A percentile compares a stretch with the other conserved stretches of the same genome.
phyloP scores from a whole-genome alignment of 768 basidiomycete species.

The Lentinula sp. region DNA sequence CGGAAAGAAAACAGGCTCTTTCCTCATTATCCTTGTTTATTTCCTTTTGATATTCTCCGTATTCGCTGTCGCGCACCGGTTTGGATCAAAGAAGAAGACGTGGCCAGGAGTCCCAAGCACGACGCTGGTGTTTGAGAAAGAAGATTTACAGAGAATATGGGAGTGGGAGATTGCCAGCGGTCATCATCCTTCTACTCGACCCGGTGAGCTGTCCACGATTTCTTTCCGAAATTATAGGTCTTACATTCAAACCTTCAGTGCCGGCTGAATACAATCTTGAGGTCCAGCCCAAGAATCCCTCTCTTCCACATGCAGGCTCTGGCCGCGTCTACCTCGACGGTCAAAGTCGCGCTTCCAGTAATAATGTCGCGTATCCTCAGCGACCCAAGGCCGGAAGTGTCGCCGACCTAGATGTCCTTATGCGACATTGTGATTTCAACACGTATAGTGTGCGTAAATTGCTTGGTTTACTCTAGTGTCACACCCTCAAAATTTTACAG shows the following conservation, averaged over 20 bases:
- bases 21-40: constrained; percentile 46
- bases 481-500: constrained; percentile 29
- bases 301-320: constrained; percentile 38
- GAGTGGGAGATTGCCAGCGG: constrained; percentile 89
- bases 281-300: constrained; percentile 3
- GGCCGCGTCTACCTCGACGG: constrained; percentile 75
- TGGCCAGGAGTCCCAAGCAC: constrained; percentile 29
- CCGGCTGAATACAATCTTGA: background rate
- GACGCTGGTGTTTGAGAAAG: constrained; percentile 63
- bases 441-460: constrained; percentile 53
- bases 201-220: constrained; percentile 42
- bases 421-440: constrained; percentile 94
- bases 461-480: background rate
- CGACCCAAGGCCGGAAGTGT: constrained; percentile 81
- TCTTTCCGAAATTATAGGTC: background rate
- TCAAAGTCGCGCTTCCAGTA: constrained; percentile 45
- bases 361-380: constrained; percentile 75
- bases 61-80: constrained; percentile 36
- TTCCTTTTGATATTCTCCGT: constrained; percentile 45
- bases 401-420: constrained; percentile 85
- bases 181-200: constrained; percentile 73
- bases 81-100: constrained; percentile 33
- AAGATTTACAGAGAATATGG: constrained; percentile 84
- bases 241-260: background rate
- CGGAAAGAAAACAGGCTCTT: constrained; percentile 48